Evolutionary conservation across 2,329 filamentous ascomycete genomes (phyloP).

Genomic region (Sphaerulina musiva): DNA sequence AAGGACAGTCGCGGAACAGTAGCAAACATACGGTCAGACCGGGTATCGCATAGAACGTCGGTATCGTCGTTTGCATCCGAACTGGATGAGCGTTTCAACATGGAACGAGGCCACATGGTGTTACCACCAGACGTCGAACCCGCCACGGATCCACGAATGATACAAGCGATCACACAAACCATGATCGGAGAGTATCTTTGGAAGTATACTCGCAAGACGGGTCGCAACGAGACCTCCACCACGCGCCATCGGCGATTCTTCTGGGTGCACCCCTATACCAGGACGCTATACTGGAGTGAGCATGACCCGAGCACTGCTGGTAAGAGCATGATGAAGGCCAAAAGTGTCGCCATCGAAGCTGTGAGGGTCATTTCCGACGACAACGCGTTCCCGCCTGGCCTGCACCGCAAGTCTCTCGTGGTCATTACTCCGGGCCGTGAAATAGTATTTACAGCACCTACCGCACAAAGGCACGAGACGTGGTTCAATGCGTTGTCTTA

Average conservation of each 20-base stretch:
- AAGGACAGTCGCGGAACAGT: constrained; percentile 34
- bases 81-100: constrained; percentile 83
- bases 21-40: constrained; percentile 12
- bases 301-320: constrained; percentile 74
- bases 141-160: constrained; percentile 87
- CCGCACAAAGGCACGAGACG: constrained; percentile 89
- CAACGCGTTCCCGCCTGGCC: constrained; percentile 87
- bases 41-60: constrained; percentile 61
- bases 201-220: constrained; percentile 96
- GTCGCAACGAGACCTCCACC: constrained; percentile 79
- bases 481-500: constrained; percentile 98
- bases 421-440: constrained; percentile 81
- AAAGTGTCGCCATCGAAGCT: constrained; percentile 90
- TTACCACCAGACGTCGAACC: constrained; percentile 58
- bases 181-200: constrained; percentile 99
- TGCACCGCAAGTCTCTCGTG: constrained; percentile 89
- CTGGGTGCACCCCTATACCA: constrained; percentile 97
- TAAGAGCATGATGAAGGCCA: constrained; percentile 68
- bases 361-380: constrained; percentile 89
- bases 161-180: constrained; percentile 96
- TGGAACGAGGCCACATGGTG: constrained; percentile 49
- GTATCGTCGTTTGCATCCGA: constrained; percentile 95
- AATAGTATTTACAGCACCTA: constrained; percentile 91
- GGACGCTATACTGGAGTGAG: constrained; percentile 94
- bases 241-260: constrained; percentile 93